phyloP scores from a whole-genome alignment of 2,329 filamentous ascomycete species.

The Endoconidiophora polonica region DNA sequence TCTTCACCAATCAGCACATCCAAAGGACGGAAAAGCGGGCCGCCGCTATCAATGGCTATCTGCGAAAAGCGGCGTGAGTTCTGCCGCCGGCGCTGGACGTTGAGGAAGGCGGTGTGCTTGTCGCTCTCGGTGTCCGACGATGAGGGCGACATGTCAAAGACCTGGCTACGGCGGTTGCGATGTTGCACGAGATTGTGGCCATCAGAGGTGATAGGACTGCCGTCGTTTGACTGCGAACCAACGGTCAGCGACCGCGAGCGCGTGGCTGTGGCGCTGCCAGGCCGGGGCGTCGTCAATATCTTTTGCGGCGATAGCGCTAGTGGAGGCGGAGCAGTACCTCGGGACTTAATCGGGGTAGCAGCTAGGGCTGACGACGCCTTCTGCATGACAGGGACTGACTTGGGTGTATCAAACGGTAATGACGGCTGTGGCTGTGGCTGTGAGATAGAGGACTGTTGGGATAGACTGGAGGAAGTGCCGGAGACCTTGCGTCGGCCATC shows the following conservation, averaged over 20 bases:
- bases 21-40: conserved; percentile 73
- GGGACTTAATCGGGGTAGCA: conserved; percentile 40
- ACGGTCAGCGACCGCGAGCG: conserved; percentile 80
- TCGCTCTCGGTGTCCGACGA: conserved; percentile 96
- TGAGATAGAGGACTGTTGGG: conserved; percentile 48
- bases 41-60: conserved; percentile 60
- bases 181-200: conserved; percentile 51
- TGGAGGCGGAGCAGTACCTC: conserved; percentile 33
- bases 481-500: conserved; percentile 80
- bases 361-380: conserved; percentile 40
- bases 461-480: conserved; percentile 69
- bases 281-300: conserved; percentile 40
- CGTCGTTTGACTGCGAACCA: conserved; percentile 89
- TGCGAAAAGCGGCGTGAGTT: conserved; percentile 89
- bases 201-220: conserved; percentile 54
- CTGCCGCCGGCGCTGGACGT: conserved; percentile 85
- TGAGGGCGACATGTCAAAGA: conserved; percentile 91
- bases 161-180: conserved; percentile 80
- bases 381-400: conserved; percentile 34
- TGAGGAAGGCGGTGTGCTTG: conserved; percentile 73
- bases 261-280: conserved; percentile 39
- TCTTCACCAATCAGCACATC: conserved; percentile 96
- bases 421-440: conserved; percentile 25
- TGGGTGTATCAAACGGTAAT: conserved; percentile 2
- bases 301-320: conserved; percentile 48